Base-by-base conservation (phyloP, 164 flowering plant species). In the Vitis amurensis region DNA sequence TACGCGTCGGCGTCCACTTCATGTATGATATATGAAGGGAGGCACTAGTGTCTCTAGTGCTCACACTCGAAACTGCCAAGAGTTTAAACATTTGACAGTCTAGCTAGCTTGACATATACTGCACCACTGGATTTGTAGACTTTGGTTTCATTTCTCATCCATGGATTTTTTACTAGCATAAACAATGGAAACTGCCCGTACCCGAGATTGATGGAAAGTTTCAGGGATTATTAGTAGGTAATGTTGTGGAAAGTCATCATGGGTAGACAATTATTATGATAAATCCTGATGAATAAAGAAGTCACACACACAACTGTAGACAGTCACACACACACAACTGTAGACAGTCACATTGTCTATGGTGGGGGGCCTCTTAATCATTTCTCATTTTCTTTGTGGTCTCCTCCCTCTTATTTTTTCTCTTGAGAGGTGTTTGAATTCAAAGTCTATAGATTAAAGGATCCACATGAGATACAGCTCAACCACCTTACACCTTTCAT, bases 341-440 rank as follows among this genome's bases (percentile, higher is more conserved):
- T 74, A 55, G 77, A 47, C 65, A 69, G 59, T 69, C 66, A 64
- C 29, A 53, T 23, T 37, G 63, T 44, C 17, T 47, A 44, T 31
- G 31, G 44, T 75, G 74, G 79, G 75, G 74, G 79, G 75, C 62
- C 72, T 57, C 13, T 52, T 10, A 55, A 67, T 63, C 59, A 68
- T 74, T 62, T 8, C 57, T 10, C 31, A 68, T 53, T 60, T 57
- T 23, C 56, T 52, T 49, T 31, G 30, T 50, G 50, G 49, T 56
- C 48, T 63, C 57, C 57, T 52, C 50, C 3, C 15, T 30, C 11
- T 61, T 53, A 16, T 17, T 19, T 63, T 47, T 70, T 19, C 23
- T 37, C 44, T 37, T 37, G 44, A 6, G 44, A 6, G 44, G 44
- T 4, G 44, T 37, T 37, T 37, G 44, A 37, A 37, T 37, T 37